phyloP scores from a whole-genome alignment of 805 yeast genomes.

The Yamadazyma kitorensis region DNA sequence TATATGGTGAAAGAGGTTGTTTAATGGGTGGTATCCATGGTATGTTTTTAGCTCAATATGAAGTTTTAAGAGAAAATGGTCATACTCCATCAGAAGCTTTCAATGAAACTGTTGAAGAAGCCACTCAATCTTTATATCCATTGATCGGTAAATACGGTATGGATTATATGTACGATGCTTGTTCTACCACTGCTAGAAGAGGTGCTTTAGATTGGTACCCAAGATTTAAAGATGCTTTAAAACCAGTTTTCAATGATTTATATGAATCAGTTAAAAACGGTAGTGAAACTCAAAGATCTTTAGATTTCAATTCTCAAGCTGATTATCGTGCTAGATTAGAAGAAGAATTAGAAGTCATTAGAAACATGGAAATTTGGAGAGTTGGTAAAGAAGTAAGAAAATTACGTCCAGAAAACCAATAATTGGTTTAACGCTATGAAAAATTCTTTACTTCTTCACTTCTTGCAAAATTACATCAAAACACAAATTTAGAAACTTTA shows the following conservation, averaged over 20 bases:
- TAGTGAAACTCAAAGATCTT: constrained; percentile 95
- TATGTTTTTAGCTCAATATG: constrained; percentile 99
- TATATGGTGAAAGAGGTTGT: constrained; percentile 99
- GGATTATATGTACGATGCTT: constrained; percentile 99
- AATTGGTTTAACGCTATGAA: constrained; percentile 22
- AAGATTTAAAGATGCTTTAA: constrained; percentile 95
- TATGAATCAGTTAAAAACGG: constrained; percentile 96
- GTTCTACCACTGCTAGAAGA: constrained; percentile 99
- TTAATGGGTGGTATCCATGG: constrained; percentile 99
- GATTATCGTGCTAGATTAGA: constrained; percentile 97
- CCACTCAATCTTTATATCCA: constrained; percentile 99
- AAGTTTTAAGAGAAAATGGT: constrained; percentile 98
- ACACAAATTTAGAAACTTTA: too few relatives aligned
- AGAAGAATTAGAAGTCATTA: constrained; percentile 87
- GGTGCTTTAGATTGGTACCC: constrained; percentile 99
- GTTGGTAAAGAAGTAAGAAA: constrained; percentile 99
- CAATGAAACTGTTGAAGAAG: constrained; percentile 99
- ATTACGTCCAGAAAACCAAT: constrained; percentile 98
- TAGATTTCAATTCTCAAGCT: constrained; percentile 96
- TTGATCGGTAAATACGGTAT: constrained; percentile 98
- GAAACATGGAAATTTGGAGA: constrained; percentile 98
- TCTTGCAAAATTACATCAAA: too few relatives aligned
- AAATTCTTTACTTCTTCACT: too few relatives aligned
- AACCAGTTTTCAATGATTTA: constrained; percentile 96
- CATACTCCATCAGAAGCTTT: constrained; percentile 99